Evolutionary conservation across 768 basidiomycete species (phyloP), one percentile per base, ranked within the genome.

Genomic region (Clitopilus passeckerianus): DNA sequence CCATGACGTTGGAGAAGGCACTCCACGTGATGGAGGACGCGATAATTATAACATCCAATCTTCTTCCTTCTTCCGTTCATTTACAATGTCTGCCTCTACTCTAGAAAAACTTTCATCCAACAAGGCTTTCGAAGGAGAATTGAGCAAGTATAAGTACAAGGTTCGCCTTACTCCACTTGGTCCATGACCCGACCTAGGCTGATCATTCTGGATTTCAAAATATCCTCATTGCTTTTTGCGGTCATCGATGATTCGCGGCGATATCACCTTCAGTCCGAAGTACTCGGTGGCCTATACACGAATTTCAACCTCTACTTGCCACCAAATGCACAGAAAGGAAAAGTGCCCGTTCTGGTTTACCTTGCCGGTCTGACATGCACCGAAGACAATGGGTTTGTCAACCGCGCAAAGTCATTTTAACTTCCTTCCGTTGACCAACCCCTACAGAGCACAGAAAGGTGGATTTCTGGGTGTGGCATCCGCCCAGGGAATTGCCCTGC

Each of bases 261-360:
- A 12, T 18, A 18, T 64, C 54, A 59, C 37, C 16, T 16, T 35
- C 64, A 93, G 92, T 91, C 90, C 44, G 75, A 76, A 34, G 84
- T 79, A 2, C 84, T 90, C 7, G 91, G 91, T 34, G 87, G 84
- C 53, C 78, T 86, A 14, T 70, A 80, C 59, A 82, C 95, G 6
- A 78, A 85, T 52, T 93, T 98, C 80, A 98, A 98, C 72, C 73
- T 98, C 63, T 99, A 91, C 74, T 67, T 98, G 6, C 96, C 97
- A 1, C 75, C 77, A 10, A 80, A 83, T 54, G 81, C 86, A 23
- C 55, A 71, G 15, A 71, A 71, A 8, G 68, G 71, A 41, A 83
- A 86, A 66, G 79, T 83, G 62, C 74, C 86, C 0, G 75, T 98
- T 1, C 75, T 99, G 7, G 80, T 91, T 61, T 99, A 95, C 73